Evolutionary conservation across 495 filamentous ascomycete species (phyloP), one percentile per base, ranked within the genome.

Genomic region (Darksidea phi): DNA sequence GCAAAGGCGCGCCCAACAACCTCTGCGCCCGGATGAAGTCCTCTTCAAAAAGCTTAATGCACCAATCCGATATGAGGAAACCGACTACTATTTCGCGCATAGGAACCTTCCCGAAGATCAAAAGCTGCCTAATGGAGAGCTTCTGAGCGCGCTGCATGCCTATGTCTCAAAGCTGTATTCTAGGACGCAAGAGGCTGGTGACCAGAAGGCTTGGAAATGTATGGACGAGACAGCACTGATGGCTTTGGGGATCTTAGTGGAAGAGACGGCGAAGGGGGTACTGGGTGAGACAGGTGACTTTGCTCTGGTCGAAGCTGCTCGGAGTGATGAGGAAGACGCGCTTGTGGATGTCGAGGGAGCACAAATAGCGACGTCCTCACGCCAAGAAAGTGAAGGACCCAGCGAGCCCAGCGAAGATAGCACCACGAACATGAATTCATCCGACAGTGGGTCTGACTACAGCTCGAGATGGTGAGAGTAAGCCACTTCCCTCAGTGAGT

Each of bases 191-290:
- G 32, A 45, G 46, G 36, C 36, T 6, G 45, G 24, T n/a, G 46
- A 51, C 5, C 64, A 38, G 10, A 50, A 79, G 42, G 80, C 85
- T 54, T 83, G 84, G 70, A 75, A 79, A 25, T 90, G 83, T 61
- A 81, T 96, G 83, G 88, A 96, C 68, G 91, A 91, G 73, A 93
- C 88, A 8, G 90, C 90, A 0, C 71, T 96, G 52, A 75, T 96
- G 57, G 88, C 88, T 0, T 75, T 95, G 72, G 91, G 90, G 0
- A 84, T 96, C 23, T 67, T 96, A 54, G 72, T 95, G 34, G 91
- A 96, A 73, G 91, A 96, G 70, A 79, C 86, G 54, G 76, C 80
- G 4, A 77, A 76, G 17, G 82, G 86, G 43, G 73, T 74, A 0
- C 74, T 95, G 12, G 90, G 88, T 0, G 76, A 80, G 32, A 87